These are phyloP conservation scores for Syncephalastrum sp. DNA, from an alignment of 371 early-diverging fungal species.

Conservation along the genomic window DNA sequence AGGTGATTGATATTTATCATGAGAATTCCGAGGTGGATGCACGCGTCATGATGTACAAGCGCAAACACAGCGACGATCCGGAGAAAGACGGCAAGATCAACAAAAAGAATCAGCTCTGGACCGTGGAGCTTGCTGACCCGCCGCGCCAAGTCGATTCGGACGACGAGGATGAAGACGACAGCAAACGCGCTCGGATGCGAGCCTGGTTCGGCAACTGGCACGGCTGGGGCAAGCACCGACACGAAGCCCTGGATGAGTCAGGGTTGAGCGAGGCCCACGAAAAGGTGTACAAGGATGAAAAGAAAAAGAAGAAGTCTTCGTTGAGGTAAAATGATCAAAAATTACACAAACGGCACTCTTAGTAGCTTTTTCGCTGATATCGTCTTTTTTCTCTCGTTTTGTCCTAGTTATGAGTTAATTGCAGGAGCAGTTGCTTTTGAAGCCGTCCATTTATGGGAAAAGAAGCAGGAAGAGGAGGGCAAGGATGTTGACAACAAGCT, in stretches of 20 bases:
- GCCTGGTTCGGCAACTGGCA: conserved; percentile 48
- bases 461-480: conserved; percentile 33
- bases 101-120: conserved; percentile 35
- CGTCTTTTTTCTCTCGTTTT: neutral
- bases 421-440: conserved; percentile 65
- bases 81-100: neutral
- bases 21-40: conserved; percentile 24
- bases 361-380: neutral
- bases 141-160: conserved; percentile 35
- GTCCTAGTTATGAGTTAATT: conserved; percentile 47
- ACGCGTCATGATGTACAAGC: conserved; percentile 36
- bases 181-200: conserved; percentile 33
- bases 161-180: conserved; percentile 40
- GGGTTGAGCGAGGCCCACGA: conserved; percentile 38
- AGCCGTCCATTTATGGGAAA: conserved; percentile 52
- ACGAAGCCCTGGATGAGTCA: conserved; percentile 29
- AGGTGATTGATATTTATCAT: conserved; percentile 39
- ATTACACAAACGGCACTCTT: neutral
- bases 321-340: conserved; percentile 22
- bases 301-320: conserved; percentile 36
- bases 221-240: conserved; percentile 38
- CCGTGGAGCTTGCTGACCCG: conserved; percentile 39
- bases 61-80: conserved; percentile 25
- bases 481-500: conserved; percentile 36
- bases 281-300: conserved; percentile 41